These are phyloP conservation scores for Chromosphaera perkinsii DNA, from an alignment of 208 protist species.

Conservation along the genomic window DNA sequence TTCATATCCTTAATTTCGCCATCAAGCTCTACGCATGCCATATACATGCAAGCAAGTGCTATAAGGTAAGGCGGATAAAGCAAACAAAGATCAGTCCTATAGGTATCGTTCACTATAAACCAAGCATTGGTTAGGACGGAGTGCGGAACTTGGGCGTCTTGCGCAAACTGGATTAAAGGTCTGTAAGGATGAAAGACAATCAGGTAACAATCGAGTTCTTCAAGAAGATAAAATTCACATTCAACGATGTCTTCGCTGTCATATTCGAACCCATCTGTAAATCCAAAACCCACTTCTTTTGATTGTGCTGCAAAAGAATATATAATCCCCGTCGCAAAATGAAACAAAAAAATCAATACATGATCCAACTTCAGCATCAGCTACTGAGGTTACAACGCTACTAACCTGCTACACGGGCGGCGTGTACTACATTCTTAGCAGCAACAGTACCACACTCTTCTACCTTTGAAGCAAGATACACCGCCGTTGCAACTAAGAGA, in stretches of 20 bases:
- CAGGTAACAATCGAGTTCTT: conserved; percentile 40
- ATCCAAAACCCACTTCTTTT: too few species aligned
- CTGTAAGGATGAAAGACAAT: conserved; percentile 46
- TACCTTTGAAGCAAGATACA: conserved; percentile 42
- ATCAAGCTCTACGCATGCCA: conserved; percentile 23
- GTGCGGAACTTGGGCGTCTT: neutral
- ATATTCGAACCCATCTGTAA: too few species aligned
- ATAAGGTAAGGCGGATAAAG: conserved; percentile 40
- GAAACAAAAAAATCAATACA: too few species aligned
- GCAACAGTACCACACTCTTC: conserved; percentile 32
- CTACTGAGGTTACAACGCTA: too few species aligned
- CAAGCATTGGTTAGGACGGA: neutral
- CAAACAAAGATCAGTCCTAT: conserved; percentile 34
- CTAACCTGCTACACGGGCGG: conserved; percentile 1
- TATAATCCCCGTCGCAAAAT: too few species aligned
- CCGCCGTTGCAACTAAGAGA: conserved; percentile 9
- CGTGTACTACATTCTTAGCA: neutral
- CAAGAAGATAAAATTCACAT: conserved; percentile 40
- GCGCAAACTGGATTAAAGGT: conserved; percentile 11
- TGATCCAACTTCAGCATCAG: too few species aligned
- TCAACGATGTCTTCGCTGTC: conserved; percentile 20
- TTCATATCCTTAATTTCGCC: neutral
- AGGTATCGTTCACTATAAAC: conserved; percentile 48
- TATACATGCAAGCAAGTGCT: conserved; percentile 41
- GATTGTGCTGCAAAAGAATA: too few species aligned